A percentile compares a stretch with the other conserved stretches of the same genome.
phyloP scores from a whole-genome alignment of 2,329 filamentous ascomycete genomes.

The Neonectria hederae region DNA sequence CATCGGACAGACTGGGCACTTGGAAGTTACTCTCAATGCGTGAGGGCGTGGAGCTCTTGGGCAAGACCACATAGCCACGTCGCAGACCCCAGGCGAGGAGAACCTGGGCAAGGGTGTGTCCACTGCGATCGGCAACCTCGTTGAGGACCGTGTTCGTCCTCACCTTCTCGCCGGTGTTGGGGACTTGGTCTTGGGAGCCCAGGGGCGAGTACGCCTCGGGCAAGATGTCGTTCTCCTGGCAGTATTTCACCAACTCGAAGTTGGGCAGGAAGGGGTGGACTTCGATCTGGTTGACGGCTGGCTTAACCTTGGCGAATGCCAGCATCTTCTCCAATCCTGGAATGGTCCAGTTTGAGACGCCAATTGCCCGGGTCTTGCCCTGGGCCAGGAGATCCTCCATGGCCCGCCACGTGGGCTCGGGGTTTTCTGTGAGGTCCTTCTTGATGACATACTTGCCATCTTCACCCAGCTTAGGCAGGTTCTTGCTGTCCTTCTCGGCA shows the following conservation, averaged over 20 bases:
- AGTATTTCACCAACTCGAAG: slow-evolving; percentile 62
- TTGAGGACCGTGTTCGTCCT: slow-evolving; percentile 53
- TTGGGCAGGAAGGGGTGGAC: slow-evolving; percentile 59
- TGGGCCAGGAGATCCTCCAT: slow-evolving; percentile 59
- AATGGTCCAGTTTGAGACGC: slow-evolving; percentile 62
- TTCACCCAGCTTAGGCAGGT: slow-evolving; percentile 55
- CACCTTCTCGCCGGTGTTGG: slow-evolving; percentile 41
- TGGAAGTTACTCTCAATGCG: slow-evolving; percentile 60
- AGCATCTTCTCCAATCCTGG: slow-evolving; percentile 48
- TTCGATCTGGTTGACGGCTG: slow-evolving; percentile 62
- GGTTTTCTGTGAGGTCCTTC: slow-evolving; percentile 51
- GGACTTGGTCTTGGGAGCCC: slow-evolving; percentile 59
- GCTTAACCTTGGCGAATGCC: slow-evolving; percentile 53
- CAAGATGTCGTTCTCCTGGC: slow-evolving; percentile 60
- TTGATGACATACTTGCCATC: slow-evolving; percentile 60
- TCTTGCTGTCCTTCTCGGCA: slow-evolving; percentile 54
- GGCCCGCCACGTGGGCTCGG: slow-evolving; percentile 62
- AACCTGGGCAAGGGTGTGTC: slow-evolving; percentile 61
- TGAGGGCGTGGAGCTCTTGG: slow-evolving; percentile 74
- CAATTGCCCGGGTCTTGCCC: slow-evolving; percentile 57
- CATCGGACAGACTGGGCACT: slow-evolving; percentile 49
- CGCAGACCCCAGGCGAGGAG: slow-evolving; percentile 69
- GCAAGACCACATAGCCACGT: slow-evolving; percentile 73
- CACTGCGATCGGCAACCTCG: slow-evolving; percentile 61
- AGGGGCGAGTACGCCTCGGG: slow-evolving; percentile 68